Conservation (phyloP, 345 rosid species). For the Acer saccharum region DNA sequence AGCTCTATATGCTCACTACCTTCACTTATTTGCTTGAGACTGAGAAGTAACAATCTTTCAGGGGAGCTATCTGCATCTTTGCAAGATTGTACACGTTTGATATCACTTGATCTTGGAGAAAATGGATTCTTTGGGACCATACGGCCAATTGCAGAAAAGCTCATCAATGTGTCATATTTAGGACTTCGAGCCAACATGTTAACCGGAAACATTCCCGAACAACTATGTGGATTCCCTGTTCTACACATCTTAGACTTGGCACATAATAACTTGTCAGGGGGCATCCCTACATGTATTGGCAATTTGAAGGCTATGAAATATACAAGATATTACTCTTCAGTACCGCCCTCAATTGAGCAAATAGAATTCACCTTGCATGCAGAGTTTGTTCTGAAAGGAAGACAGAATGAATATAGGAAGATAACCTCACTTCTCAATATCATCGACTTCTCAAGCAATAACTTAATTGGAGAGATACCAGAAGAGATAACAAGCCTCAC, state of each 20-base stretch:
- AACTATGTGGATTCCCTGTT: slow-evolving; percentile 4
- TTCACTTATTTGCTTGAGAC: background rate
- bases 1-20: background rate
- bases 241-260: background rate
- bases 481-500: slow-evolving; percentile 24
- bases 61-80: slow-evolving; percentile 18
- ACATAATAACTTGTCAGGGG: too few species aligned
- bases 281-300: too few species aligned
- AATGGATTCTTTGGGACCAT: slow-evolving; percentile 29
- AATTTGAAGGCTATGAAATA: background rate
- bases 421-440: background rate
- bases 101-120: slow-evolving; percentile 29
- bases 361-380: background rate
- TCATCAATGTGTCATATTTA: background rate
- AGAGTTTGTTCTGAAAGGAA: slow-evolving; percentile 14
- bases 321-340: too few species aligned
- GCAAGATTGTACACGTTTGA: slow-evolving; percentile 7
- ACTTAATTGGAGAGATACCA: slow-evolving; percentile 20
- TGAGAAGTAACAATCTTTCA: slow-evolving; percentile 12
- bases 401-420: background rate
- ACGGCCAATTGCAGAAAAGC: background rate
- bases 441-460: slow-evolving; percentile 30
- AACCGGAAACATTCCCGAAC: background rate
- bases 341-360: too few species aligned
- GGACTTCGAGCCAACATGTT: slow-evolving; percentile 7